Base-by-base conservation (phyloP, 1,284 basidiomycete species). In the Puccinia novopanici region DNA sequence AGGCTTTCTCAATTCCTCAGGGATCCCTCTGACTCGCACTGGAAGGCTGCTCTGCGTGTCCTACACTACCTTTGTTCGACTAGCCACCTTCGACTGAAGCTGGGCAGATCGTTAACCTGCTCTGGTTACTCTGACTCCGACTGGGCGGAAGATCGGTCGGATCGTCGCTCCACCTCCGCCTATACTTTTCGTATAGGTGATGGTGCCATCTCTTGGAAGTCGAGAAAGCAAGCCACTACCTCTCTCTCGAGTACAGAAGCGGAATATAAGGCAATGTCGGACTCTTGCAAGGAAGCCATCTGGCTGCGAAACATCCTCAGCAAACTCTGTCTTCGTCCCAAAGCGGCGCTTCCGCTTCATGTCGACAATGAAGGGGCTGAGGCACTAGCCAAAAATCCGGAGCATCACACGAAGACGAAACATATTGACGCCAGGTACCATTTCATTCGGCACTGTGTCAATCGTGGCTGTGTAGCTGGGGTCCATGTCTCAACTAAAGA, bases 391-490 rank as follows among this genome's bases (percentile, higher is more conserved):
- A 40, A 70, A 34, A 79, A 79, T 34, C 68, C 76, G 9, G 57
- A 57, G 24, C 73, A 40, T 9, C 76, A 73, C 65, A 10, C 68
- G 0, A 3, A 68, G 1, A 79, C 76, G n/a, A 79, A 79, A 19
- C 76, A 79, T 17, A 79, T 79, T 22, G 50, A 81, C 19, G 27
- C 75, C 27, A 17, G 71, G 27, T 81, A 63, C 45, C 72, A 81
- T 27, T 81, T 59, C 54, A 30, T 81, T 10, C 30, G 70, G 9
- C 10, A 73, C 12, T 73, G 71, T 40, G 50, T 73, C 13, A 34
- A 55, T 37, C 61, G 82, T 0, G 83, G 84, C 0, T 73, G 85
- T 0, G 82, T 88, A 40, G 17, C 75, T 0, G 54, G 88, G 3
- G n/a, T 80, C 0, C 86, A 87, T 70, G 82, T 86, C 48, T 79